Evolutionary conservation across 805 yeast species (phyloP), one percentile per base, ranked within the genome.

Genomic region (Danielozyma ontarioensis): DNA sequence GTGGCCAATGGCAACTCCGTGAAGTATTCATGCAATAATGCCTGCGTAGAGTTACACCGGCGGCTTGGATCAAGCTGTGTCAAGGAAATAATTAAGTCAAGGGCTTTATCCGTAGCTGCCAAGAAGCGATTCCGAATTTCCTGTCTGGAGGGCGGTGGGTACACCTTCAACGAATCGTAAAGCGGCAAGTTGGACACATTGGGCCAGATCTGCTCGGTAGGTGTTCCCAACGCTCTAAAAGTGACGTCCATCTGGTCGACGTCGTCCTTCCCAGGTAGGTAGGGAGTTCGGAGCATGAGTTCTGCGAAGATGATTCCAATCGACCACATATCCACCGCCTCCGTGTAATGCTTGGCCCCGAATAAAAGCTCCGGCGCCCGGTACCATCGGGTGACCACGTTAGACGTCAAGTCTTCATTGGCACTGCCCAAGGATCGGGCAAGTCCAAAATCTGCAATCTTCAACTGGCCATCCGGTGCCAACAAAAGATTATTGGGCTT

Each of bases 311-410:
- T 90, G 14, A 66, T 65, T 3, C 72, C 72, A 26, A 67, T 57
- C 0, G 70, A 59, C 72, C 72, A 67, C 4, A 67, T 57, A 41
- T 67, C 72, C 4, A 67, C 60, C 0, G 72, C 71, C 1, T 57
- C 64, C 1, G 71, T 64, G 36, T 67, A 67, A 39, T 67, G 70
- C 26, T 60, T 53, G 12, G 70, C 68, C 0, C 72, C 72, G 51
- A 67, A 64, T 25, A 67, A 51, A 27, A 67, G 48, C 44, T 67
- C 72, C 0, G 72, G 99, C 0, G 97, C 95, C 35, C 97, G 67
- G 58, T 93, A 93, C 99, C 99, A 93, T 39, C 97, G 64, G 2
- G 99, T 93, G 2, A 93, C 98, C 3, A 93, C 99, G 42, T 89
- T 90, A 2, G 95, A 84, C 0, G 97, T 85, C 55, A 93, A 64